Evolutionary conservation across 1,139 yeast species (phyloP).

Genomic region (Sugiyamaella grinbergsii): DNA sequence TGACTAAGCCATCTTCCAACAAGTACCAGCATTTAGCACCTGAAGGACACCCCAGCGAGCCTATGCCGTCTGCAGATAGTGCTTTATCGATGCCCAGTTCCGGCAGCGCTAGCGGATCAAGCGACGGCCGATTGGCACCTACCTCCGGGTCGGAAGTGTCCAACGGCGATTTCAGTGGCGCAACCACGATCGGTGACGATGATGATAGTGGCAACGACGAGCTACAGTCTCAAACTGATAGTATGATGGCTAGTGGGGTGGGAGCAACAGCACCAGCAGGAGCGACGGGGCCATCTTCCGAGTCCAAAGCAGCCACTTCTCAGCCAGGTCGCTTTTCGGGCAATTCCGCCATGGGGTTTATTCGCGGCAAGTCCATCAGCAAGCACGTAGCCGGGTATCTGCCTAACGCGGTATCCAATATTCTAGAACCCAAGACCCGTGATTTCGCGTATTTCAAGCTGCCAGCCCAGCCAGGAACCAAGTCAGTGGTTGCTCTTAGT

Average conservation of each 20-base stretch:
- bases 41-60: not conserved
- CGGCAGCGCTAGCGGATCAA: not conserved
- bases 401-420: slow-evolving; percentile 81
- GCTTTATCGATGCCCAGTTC: not conserved
- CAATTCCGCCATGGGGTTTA: slow-evolving; percentile 14
- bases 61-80: not conserved
- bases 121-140: too few species aligned
- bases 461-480: slow-evolving; percentile 52
- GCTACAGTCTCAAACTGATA: not conserved
- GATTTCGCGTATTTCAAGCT: slow-evolving; percentile 93
- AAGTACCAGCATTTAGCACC: not conserved
- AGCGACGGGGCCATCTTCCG: too few species aligned
- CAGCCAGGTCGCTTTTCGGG: slow-evolving; percentile 5
- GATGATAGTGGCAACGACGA: slow-evolving; percentile 15
- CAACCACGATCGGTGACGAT: slow-evolving; percentile 3
- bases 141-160: too few species aligned
- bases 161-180: too few species aligned
- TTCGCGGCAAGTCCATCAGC: slow-evolving; percentile 40
- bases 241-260: not conserved
- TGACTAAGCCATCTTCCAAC: slow-evolving; percentile 25
- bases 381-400: slow-evolving; percentile 83
- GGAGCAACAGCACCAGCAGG: too few species aligned
- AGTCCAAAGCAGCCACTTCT: too few species aligned
- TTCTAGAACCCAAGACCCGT: slow-evolving; percentile 79
- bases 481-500: slow-evolving; percentile 46